Percentiles rank a stretch among this genome's conserved stretches.
Conservation (phyloP, 805 yeast species). For the Ogataea thermomethanolica region DNA sequence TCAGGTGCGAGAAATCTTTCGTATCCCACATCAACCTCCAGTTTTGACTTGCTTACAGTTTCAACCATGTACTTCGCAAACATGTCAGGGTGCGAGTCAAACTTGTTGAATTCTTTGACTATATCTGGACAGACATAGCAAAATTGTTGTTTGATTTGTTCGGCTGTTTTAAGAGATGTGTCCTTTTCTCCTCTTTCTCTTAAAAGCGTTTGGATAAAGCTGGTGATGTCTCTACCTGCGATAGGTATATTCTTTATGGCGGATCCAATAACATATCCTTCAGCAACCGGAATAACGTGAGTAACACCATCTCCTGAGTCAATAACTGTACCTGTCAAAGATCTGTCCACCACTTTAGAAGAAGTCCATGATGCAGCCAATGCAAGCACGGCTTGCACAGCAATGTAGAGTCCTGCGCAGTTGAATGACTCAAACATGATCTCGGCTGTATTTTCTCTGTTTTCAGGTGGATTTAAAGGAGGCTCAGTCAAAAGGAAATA, state of each 20-base stretch:
- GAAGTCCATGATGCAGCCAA: conserved; percentile 99
- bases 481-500: conserved; percentile 95
- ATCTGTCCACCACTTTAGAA: conserved; percentile 89
- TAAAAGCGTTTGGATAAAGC: conserved; percentile 84
- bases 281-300: conserved; percentile 98
- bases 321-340: conserved; percentile 96
- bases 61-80: conserved; percentile 92
- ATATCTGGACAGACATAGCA: conserved; percentile 98
- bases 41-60: conserved; percentile 62
- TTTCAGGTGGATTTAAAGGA: conserved; percentile 98
- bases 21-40: conserved; percentile 88
- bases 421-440: conserved; percentile 98
- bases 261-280: conserved; percentile 97
- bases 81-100: conserved; percentile 89
- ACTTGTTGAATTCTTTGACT: conserved; percentile 92
- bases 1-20: conserved; percentile 99
- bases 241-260: conserved; percentile 97
- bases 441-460: conserved; percentile 97
- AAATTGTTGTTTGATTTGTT: conserved; percentile 91
- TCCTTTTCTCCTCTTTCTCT: conserved; percentile 97
- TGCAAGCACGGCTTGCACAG: conserved; percentile 98
- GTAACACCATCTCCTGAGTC: conserved; percentile 99
- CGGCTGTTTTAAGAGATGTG: conserved; percentile 92
- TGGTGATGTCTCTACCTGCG: conserved; percentile 97
- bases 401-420: conserved; percentile 97